A percentile compares a stretch with the other conserved stretches of the same genome.
Evolutionary conservation across 495 filamentous ascomycete species (phyloP).

Genomic region (Hypoxylon crocopeplum): DNA sequence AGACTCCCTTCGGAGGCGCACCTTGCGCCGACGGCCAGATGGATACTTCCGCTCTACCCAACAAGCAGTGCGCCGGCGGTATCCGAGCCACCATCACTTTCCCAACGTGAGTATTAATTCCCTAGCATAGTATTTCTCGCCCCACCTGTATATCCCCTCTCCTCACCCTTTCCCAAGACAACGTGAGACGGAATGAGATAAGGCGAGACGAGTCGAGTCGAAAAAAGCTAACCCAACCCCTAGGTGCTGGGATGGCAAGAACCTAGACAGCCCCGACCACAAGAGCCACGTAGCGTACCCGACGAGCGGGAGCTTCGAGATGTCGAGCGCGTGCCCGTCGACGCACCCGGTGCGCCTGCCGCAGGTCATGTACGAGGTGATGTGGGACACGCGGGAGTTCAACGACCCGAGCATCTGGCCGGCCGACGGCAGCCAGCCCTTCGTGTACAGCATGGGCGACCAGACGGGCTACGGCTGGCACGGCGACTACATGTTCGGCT

Average conservation of each 20-base stretch:
- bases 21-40: conserved; percentile 52
- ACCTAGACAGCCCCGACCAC: conserved; percentile 57
- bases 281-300: conserved; percentile 48
- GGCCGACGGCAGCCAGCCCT: conserved; percentile 45
- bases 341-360: conserved; percentile 47
- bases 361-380: conserved; percentile 53
- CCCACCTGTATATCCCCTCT: no score
- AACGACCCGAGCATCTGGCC: conserved; percentile 50
- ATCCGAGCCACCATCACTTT: conserved; percentile 58
- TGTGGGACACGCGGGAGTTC: conserved; percentile 51
- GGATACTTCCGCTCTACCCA: conserved; percentile 50
- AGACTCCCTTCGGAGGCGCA: conserved; percentile 56
- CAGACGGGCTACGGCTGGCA: conserved; percentile 48
- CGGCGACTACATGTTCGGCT: conserved; percentile 55
- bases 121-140: no score
- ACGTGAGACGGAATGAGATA: no score
- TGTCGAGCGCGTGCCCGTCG: conserved; percentile 47
- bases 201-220: no score
- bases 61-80: conserved; percentile 50
- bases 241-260: conserved; percentile 57
- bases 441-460: conserved; percentile 44
- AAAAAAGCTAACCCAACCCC: conserved; percentile 8
- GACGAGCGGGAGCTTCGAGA: conserved; percentile 35
- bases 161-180: not conserved
- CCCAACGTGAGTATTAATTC: conserved; percentile 53